Conservation (phyloP, 768 basidiomycete genomes). For the Tylopilus sp. region DNA sequence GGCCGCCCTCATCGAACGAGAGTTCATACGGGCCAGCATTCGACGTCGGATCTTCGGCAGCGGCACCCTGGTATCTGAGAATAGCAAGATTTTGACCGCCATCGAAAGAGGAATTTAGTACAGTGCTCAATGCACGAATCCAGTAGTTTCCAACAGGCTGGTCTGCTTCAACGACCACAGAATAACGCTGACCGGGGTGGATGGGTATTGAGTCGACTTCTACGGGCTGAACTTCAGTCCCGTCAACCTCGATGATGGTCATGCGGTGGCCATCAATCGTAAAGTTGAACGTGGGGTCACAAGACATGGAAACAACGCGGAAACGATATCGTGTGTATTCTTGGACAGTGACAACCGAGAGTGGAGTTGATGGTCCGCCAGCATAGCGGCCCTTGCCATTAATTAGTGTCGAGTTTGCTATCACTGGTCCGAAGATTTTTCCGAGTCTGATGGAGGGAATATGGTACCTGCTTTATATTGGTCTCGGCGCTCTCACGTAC, state of each 20-base stretch:
- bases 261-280: not conserved
- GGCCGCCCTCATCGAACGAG: constrained; percentile 35
- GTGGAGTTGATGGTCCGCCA: constrained; percentile 36
- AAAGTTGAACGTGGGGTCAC: constrained; percentile 27
- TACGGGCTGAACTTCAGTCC: not conserved
- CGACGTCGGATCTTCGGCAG: constrained; percentile 40
- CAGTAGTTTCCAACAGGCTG: constrained; percentile 29
- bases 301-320: constrained; percentile 48
- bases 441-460: not conserved
- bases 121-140: not conserved
- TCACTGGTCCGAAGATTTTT: not conserved
- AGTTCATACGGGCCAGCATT: constrained; percentile 31
- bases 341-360: constrained; percentile 45
- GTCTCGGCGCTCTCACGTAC: not conserved
- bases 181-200: constrained; percentile 25
- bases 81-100: constrained; percentile 47
- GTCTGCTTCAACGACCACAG: not conserved
- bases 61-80: constrained; percentile 45
- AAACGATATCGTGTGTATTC: constrained; percentile 47
- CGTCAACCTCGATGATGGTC: not conserved
- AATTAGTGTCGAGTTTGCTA: constrained; percentile 41
- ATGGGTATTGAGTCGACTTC: not conserved
- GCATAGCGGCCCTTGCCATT: constrained; percentile 50
- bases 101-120: constrained; percentile 23
- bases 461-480: not conserved